These are phyloP conservation scores for Linum lewisii DNA, from an alignment of 345 rosid species.

Conservation along the genomic window DNA sequence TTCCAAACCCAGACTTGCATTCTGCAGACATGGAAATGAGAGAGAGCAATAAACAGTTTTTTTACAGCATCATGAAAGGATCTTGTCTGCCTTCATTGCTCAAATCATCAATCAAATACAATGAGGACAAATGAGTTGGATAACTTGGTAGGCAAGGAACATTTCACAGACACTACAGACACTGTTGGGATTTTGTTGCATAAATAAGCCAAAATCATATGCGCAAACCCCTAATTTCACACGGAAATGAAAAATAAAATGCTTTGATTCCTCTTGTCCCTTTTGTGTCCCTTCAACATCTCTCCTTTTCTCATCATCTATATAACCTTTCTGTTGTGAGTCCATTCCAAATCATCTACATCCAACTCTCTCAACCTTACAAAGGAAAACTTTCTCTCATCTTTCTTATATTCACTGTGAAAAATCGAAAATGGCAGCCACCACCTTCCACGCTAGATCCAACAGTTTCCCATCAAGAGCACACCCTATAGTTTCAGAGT, in stretches of 20 bases:
- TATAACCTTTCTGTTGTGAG: neutral
- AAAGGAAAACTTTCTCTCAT: neutral
- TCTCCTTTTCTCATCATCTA: neutral
- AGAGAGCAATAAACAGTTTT: neutral
- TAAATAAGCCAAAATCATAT: neutral
- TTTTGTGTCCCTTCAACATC: neutral
- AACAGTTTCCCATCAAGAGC: neutral
- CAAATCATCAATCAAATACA: neutral
- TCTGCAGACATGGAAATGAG: too few relatives aligned
- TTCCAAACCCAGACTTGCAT: too few relatives aligned
- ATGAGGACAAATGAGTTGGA: neutral
- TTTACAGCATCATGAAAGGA: neutral
- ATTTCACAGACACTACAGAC: neutral
- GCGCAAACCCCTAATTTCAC: neutral
- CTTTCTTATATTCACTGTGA: neutral
- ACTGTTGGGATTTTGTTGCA: neutral
- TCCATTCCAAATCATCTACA: neutral
- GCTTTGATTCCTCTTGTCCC: neutral
- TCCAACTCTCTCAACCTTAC: neutral
- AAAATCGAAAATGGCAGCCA: neutral
- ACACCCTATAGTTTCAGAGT: neutral
- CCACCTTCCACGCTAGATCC: neutral
- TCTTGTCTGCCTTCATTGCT: neutral
- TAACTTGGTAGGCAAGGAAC: neutral
- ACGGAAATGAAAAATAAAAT: too few relatives aligned